Conservation (phyloP, 1,284 basidiomycete genomes). For the Pseudozyma sp. region DNA sequence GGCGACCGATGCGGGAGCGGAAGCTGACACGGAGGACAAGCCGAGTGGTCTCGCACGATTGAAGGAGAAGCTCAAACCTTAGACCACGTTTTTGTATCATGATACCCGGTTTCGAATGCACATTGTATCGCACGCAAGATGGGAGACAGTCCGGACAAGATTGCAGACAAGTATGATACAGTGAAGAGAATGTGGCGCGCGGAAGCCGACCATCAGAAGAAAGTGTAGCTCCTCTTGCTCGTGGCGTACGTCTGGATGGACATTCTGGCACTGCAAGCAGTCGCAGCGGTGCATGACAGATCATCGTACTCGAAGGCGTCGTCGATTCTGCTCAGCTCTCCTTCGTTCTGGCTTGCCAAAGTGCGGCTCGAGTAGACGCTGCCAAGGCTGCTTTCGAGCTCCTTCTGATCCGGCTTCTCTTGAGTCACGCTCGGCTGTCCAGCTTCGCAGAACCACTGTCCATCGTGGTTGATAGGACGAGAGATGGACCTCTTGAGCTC, state of each 20-base stretch:
- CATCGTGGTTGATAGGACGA: constrained; percentile 7
- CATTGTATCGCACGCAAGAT: neutral
- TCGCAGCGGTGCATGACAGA: neutral
- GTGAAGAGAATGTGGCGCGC: neutral
- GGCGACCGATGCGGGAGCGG: constrained; percentile 7
- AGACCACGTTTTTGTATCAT: neutral
- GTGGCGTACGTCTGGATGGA: constrained; percentile 17
- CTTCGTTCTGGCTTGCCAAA: constrained; percentile 8
- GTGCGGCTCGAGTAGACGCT: constrained; percentile 20
- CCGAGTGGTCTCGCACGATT: constrained; percentile 16
- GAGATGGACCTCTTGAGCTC: constrained; percentile 25
- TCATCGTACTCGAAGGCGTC: constrained; percentile 19
- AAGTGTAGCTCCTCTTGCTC: constrained; percentile 21
- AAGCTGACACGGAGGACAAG: constrained; percentile 24
- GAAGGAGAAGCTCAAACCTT: constrained; percentile 29
- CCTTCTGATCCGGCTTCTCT: neutral
- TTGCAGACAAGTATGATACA: constrained; percentile 9
- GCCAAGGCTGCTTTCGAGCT: constrained; percentile 8
- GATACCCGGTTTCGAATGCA: neutral
- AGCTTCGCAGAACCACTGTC: neutral
- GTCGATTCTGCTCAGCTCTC: neutral
- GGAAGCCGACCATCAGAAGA: constrained; percentile 9
- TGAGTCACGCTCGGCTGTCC: neutral
- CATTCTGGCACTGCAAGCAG: neutral
- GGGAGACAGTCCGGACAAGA: neutral